These are phyloP conservation scores for Trichoderma semiorbis DNA, from an alignment of 2,329 filamentous ascomycete genomes.

Conservation along the genomic window DNA sequence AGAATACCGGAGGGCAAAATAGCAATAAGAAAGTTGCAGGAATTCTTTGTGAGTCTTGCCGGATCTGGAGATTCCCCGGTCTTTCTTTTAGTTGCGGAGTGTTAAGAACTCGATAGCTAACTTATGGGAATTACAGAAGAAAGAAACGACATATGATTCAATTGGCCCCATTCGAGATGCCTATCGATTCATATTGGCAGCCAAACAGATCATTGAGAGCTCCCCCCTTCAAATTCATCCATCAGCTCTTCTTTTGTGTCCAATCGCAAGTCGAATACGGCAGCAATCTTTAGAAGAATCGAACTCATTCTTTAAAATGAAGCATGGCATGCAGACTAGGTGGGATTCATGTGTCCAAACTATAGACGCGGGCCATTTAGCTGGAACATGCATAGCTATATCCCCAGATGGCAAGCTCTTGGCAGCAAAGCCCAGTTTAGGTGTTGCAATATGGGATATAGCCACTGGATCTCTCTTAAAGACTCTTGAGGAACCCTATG, in stretches of 20 bases:
- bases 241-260: not conserved
- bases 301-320: not conserved
- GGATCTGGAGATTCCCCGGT: not conserved
- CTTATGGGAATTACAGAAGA: not conserved
- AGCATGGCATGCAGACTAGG: not conserved
- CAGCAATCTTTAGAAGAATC: not conserved
- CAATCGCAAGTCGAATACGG: not conserved
- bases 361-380: too few relatives aligned
- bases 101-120: not conserved
- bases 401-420: not conserved
- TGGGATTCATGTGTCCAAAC: not conserved
- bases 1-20: constrained; percentile 24
- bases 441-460: not conserved
- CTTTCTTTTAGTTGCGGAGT: not conserved
- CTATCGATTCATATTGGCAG: not conserved
- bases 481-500: fast-evolving
- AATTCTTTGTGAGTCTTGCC: not conserved
- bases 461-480: not conserved
- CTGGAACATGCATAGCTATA: too few relatives aligned
- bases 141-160: not conserved
- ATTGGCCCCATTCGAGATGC: not conserved
- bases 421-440: not conserved
- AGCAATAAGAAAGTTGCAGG: constrained; percentile 17
- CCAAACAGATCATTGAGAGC: not conserved
- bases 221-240: not conserved